Conservation (phyloP, 345 rosid species). For the Firmiana major region DNA sequence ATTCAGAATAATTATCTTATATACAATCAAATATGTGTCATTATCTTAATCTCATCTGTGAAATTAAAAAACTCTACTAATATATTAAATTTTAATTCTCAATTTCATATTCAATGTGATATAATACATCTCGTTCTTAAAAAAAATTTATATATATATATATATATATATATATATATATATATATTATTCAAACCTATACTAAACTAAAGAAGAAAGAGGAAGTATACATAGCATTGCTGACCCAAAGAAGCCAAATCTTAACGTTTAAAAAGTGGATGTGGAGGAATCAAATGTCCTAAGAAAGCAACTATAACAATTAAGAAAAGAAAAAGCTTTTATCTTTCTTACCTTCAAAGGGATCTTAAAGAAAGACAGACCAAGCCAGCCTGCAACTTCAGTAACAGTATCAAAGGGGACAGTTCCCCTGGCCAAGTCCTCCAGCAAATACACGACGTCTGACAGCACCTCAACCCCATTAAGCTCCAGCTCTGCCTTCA, state of each 20-base stretch:
- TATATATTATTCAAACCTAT: too few species aligned
- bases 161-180: too few species aligned
- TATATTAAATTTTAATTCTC: too few species aligned
- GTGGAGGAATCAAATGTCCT: neutral
- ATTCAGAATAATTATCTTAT: too few species aligned
- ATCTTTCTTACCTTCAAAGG: slow-evolving; percentile 55
- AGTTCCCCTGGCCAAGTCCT: slow-evolving; percentile 47
- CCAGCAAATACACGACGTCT: slow-evolving; percentile 50
- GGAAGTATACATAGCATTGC: neutral
- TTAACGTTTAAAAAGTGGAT: neutral
- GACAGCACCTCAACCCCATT: slow-evolving; percentile 51
- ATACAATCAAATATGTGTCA: too few species aligned
- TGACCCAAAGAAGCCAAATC: neutral
- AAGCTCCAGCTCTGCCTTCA: slow-evolving; percentile 63
- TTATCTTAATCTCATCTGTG: too few species aligned
- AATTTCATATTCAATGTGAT: too few species aligned
- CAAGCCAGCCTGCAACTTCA: slow-evolving; percentile 51
- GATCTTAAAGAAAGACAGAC: slow-evolving; percentile 47
- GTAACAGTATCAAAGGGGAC: slow-evolving; percentile 59
- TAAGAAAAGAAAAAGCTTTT: neutral
- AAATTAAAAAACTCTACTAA: too few species aligned
- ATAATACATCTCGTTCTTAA: too few species aligned
- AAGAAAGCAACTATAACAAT: neutral
- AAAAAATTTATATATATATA: too few species aligned
- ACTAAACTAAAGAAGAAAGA: too few species aligned